These are phyloP conservation scores for Fraxinus angustifolia DNA, from an alignment of 305 asterid species.

Conservation along the genomic window DNA sequence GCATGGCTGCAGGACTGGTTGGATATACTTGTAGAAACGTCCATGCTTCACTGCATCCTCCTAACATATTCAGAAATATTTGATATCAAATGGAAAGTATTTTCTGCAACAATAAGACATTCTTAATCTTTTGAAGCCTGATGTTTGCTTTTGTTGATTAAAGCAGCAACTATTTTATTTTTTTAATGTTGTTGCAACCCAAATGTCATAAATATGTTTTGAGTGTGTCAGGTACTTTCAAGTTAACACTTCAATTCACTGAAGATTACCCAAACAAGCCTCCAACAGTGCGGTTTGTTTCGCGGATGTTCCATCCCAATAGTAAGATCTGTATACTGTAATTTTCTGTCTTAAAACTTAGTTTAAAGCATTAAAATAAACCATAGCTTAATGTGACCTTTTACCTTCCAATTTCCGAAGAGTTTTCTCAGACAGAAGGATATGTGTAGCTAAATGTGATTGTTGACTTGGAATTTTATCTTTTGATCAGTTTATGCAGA, in stretches of 20 bases:
- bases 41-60: neutral
- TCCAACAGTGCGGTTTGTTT: constrained; percentile 62
- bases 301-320: constrained; percentile 69
- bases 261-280: constrained; percentile 71
- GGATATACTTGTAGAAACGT: neutral
- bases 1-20: neutral
- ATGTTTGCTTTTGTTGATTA: neutral
- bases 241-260: constrained; percentile 47
- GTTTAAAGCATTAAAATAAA: neutral
- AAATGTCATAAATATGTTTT: constrained; percentile 18
- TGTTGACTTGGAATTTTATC: constrained; percentile 13
- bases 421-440: neutral
- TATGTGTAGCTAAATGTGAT: constrained; percentile 2
- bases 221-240: constrained; percentile 57
- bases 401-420: neutral
- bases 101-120: neutral
- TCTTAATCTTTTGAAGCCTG: neutral
- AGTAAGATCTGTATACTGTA: constrained; percentile 35
- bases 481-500: constrained; percentile 64
- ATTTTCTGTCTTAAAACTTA: constrained; percentile 7
- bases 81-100: neutral
- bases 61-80: neutral
- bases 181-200: neutral
- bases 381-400: neutral
- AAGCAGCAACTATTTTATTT: neutral